Base-by-base conservation (phyloP, 768 basidiomycete species). In the Mycena albidolilacea region DNA sequence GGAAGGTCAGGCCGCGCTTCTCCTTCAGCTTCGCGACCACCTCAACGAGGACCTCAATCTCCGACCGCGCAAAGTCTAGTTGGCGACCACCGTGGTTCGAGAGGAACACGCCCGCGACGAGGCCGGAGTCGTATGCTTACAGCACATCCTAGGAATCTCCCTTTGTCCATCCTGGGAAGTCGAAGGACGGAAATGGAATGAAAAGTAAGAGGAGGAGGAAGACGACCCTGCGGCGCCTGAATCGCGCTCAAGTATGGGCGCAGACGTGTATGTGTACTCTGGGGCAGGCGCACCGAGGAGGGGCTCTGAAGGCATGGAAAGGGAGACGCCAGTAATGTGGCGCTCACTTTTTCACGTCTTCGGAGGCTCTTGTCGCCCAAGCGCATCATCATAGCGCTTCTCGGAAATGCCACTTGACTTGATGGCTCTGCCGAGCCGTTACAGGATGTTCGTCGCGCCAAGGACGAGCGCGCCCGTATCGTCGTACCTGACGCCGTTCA, bases 401-500 rank as follows among this genome's bases (percentile, higher is more conserved):
- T 99, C 97, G 75, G 30, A 99, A 99, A 90, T 97, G 91, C 80
- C 98, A 93, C 82, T 98, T 99, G 85, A 98, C 30, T 1, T 30
- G 4, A 30, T 98, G 55, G 97, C 97, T 74, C 95, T 94, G 80
- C 98, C 97, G 58, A 98, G 88, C 80, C 97, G 95, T 97, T 97
- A 99, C 3, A 98, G 98, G 64, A 99, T 98, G 77, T 99, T 99
- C 6, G 98, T 99, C 10, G 98, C 98, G 39, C 97, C 98, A 21
- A 99, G 89, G 10, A 99, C 97, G 21, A 99, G 89, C 0, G 99
- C 95, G 11, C 98, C 98, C 0, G 95, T 95, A 81, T 98, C 97
- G 71, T 99, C 98, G 79, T 98, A 95, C 0, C 98, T 97, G 1
- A 99, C 97, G 50, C 98, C 98, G 74, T 99, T 96, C 96, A 99